Base-by-base conservation (phyloP, 768 basidiomycete species). In the Pleurotus citrinopileatus region DNA sequence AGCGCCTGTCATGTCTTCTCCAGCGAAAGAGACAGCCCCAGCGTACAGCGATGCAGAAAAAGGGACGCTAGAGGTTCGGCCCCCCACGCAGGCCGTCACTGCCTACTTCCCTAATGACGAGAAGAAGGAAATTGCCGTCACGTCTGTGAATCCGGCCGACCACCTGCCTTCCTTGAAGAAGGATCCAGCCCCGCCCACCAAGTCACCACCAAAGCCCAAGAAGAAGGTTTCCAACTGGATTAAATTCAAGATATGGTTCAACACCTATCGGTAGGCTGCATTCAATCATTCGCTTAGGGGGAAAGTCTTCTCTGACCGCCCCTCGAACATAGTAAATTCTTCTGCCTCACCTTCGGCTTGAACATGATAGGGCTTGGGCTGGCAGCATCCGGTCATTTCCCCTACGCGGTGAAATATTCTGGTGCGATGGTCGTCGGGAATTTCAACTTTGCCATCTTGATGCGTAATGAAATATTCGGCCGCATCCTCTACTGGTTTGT, bases 381-480 rank as follows among this genome's bases (percentile, higher is more conserved):
- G 12, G 84, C 88, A 1, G 81, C 77, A 8, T 76, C 81, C 23
- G 86, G 84, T 4, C 79, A 81, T 55, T 90, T 82, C 72, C 77
- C 79, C 4, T 90, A 89, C 59, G 84, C 81, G 1, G 65, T 70
- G 3, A 72, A 71, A 56, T 84, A 81, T 61, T 75, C 79, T 9
- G 84, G 87, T 59, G 84, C 86, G 34, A 75, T 89, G 61, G 85
- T 83, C 7, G 73, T 87, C 4, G 88, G 83, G 0, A 91, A 91
- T 58, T 69, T 91, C 62, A 84, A 84, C 65, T 74, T 86, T 45
- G 79, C 86, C 3, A 80, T 90, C 47, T 73, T 90, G 25, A 83
- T 90, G 79, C 78, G 88, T 9, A 91, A 90, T 62, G 88, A 91
- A 59, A 76, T 88, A 10, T 90, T 91, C 55, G 85, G 87, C 22